Percentiles rank a stretch among this genome's conserved stretches.
phyloP scores from a whole-genome alignment of 768 basidiomycete genomes.

The Trametes sanguinea region DNA sequence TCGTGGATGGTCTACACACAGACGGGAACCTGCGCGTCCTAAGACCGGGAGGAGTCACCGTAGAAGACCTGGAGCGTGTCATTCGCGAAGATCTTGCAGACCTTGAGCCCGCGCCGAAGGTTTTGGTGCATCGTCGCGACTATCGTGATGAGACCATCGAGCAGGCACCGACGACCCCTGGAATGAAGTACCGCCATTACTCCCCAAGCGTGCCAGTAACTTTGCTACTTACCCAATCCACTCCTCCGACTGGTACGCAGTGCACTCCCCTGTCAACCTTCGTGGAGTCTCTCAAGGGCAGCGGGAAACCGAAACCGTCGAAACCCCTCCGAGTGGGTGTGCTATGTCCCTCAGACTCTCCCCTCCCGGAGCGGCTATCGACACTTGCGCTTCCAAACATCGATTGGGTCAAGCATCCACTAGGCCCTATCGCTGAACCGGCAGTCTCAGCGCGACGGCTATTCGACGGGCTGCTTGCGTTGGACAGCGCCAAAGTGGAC shows the following conservation, averaged over 20 bases:
- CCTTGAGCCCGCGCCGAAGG: conserved; percentile 45
- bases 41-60: conserved; percentile 89
- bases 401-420: conserved; percentile 55
- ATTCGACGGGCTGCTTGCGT: conserved; percentile 82
- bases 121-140: conserved; percentile 81
- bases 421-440: conserved; percentile 55
- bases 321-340: conserved; percentile 60
- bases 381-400: conserved; percentile 32
- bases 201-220: conserved; percentile 87
- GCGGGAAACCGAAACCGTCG: conserved; percentile 11
- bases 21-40: conserved; percentile 81
- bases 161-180: conserved; percentile 87
- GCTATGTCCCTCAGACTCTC: conserved; percentile 63
- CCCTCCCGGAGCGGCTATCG: conserved; percentile 35
- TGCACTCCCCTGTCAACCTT: conserved; percentile 39
- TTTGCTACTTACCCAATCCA: conserved; percentile 59
- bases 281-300: conserved; percentile 45
- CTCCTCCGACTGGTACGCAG: conserved; percentile 40
- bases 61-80: conserved; percentile 77
- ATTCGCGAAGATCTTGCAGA: conserved; percentile 46
- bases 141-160: conserved; percentile 71
- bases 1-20: conserved; percentile 80
- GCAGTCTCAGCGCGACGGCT: conserved; percentile 74
- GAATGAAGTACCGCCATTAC: conserved; percentile 99
- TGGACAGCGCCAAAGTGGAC: conserved; percentile 78